Base-by-base conservation (phyloP, 163 green algal species). In the Chlorella variabilis region DNA sequence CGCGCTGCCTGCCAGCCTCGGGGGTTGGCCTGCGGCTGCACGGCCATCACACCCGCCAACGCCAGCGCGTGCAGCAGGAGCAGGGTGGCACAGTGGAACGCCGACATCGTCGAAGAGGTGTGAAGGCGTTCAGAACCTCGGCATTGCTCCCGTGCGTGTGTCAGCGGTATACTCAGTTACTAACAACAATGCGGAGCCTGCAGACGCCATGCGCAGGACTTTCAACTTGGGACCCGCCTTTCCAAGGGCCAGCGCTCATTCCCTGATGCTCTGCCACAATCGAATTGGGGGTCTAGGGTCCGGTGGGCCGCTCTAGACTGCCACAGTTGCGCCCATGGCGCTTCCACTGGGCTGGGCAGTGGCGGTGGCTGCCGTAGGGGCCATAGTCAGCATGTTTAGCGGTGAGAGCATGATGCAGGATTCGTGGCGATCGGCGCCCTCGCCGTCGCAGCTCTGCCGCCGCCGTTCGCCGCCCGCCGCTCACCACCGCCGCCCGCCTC, bases 321-420 rank as follows among this genome's bases (percentile, higher is more conserved):
- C n/a, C n/a, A n/a, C n/a, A n/a, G 54, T 15, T 33, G 18, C 54
- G 18, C 33, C 11, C 54, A 80, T 80, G 73, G 38, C 73, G 56
- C 29, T 80, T 27, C 3, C 23, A 13, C 15, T 86, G 36, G 83
- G 77, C 36, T 87, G 83, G 83, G 83, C 77, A 0, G 83, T 71
- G 31, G 84, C 84, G 18, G 74, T 79, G 21, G 84, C 79, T 0
- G 81, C 67, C 5, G 65, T 77, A 29, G 79, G 65, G 17, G 73
- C 71, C 34, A 5, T 88, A 0, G 68, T 75, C 18, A 41, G 36
- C 17, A 25, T 82, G 34, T 66, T 88, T 3, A 54, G 45, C 34
- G 84, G 84, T 82, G 18, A 73, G 13, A 51, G 0, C 17, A 17
- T 71, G 31, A 20, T 59, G 1, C 2, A 1, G 38, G 41, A 31